phyloP scores from a whole-genome alignment of 257 asterid species.

The Lithospermum erythrorhizon region DNA sequence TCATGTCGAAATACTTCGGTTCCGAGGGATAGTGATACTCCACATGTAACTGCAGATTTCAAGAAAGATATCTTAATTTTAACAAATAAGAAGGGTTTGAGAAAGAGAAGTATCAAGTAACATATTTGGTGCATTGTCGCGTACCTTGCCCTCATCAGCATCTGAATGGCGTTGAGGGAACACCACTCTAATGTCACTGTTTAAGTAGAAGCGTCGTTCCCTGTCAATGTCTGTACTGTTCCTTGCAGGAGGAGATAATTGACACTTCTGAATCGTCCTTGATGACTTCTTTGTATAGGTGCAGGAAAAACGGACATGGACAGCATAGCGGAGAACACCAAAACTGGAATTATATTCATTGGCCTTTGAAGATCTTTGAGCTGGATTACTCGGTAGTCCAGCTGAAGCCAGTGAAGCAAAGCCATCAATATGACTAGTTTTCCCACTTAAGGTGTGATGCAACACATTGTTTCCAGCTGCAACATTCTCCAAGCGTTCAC shows the following conservation, averaged over 20 bases:
- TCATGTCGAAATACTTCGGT: slow-evolving; percentile 70
- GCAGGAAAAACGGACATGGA: slow-evolving; percentile 74
- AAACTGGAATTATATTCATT: slow-evolving; percentile 42
- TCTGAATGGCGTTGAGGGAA: slow-evolving; percentile 95
- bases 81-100: not conserved
- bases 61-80: slow-evolving; percentile 8
- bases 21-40: slow-evolving; percentile 75
- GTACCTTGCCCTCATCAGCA: slow-evolving; percentile 93
- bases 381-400: slow-evolving; percentile 28
- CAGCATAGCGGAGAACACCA: slow-evolving; percentile 77
- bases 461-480: slow-evolving; percentile 12
- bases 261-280: slow-evolving; percentile 39
- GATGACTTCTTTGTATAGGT: slow-evolving; percentile 46
- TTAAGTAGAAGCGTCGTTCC: slow-evolving; percentile 72
- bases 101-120: slow-evolving; percentile 2
- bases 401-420: slow-evolving; percentile 13
- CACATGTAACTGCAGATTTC: slow-evolving; percentile 64
- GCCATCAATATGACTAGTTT: slow-evolving; percentile 17
- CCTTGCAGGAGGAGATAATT: slow-evolving; percentile 38
- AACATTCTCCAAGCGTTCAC: slow-evolving; percentile 26
- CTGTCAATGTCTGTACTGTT: slow-evolving; percentile 27
- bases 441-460: slow-evolving; percentile 15
- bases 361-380: slow-evolving; percentile 38
- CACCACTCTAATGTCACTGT: slow-evolving; percentile 80
- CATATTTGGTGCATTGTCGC: slow-evolving; percentile 5